Conservation (phyloP, 148 eudicot species). For the Rhododendron henanense region DNA sequence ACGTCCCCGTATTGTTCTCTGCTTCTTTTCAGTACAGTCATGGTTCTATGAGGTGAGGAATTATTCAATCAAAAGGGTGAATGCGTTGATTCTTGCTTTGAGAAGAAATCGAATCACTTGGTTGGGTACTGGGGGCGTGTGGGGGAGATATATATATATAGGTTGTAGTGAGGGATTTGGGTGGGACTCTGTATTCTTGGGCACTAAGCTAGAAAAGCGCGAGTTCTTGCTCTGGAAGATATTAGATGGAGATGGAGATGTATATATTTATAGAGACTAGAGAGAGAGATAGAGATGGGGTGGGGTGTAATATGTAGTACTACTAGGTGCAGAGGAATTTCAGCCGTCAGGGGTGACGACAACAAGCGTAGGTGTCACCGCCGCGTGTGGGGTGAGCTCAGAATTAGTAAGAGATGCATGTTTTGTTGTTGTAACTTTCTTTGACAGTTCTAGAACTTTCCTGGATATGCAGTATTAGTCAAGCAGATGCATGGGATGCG, state of each 20-base stretch:
- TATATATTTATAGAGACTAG: no score
- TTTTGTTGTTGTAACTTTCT: no score
- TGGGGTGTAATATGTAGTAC: no score
- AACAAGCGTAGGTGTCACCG: no score
- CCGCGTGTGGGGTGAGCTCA: no score
- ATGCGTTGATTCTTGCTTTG: not conserved
- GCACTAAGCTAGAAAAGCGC: not conserved
- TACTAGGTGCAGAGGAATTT: not conserved
- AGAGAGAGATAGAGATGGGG: no score
- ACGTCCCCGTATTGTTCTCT: constrained; percentile 5
- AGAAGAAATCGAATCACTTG: not conserved
- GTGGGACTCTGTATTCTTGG: not conserved
- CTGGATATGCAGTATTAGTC: no score
- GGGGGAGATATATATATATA: not conserved
- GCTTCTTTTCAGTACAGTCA: constrained; percentile 10
- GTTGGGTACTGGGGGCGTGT: not conserved
- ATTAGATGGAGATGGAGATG: not conserved
- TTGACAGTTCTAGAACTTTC: no score
- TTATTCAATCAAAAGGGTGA: not conserved
- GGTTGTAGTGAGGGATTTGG: not conserved
- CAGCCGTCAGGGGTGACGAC: not conserved
- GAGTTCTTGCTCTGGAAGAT: not conserved
- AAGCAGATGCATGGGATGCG: no score
- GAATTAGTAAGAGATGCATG: no score
- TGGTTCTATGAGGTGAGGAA: not conserved